phyloP scores from a whole-genome alignment of 2,329 filamentous ascomycete species.

The Macrophomina tecta region DNA sequence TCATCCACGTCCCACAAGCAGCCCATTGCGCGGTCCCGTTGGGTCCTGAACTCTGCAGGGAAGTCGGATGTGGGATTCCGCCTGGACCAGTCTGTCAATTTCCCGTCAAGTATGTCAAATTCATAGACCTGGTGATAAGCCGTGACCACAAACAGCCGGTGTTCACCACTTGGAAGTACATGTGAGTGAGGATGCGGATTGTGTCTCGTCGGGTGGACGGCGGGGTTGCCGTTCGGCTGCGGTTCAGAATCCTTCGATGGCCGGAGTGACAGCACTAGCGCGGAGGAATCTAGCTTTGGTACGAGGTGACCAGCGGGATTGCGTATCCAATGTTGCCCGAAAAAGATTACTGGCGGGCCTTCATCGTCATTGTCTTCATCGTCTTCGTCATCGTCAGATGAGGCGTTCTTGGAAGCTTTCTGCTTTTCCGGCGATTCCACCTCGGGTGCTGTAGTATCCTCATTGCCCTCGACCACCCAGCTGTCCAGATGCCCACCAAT shows the following conservation, averaged over 20 bases:
- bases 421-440: slow-evolving; percentile 42
- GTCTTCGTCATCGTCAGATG: slow-evolving; percentile 41
- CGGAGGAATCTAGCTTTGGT: slow-evolving; percentile 52
- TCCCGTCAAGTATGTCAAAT: slow-evolving; percentile 78
- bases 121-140: slow-evolving; percentile 73
- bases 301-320: slow-evolving; percentile 68
- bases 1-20: slow-evolving; percentile 79
- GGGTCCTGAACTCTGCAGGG: slow-evolving; percentile 73
- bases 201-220: slow-evolving; percentile 56
- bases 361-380: slow-evolving; percentile 60
- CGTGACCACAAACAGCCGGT: slow-evolving; percentile 66
- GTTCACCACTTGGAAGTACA: slow-evolving; percentile 59
- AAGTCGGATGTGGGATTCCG: slow-evolving; percentile 78
- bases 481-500: slow-evolving; percentile 85
- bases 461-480: slow-evolving; percentile 73
- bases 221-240: slow-evolving; percentile 53
- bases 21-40: slow-evolving; percentile 82
- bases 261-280: slow-evolving; percentile 55
- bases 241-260: slow-evolving; percentile 35
- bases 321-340: slow-evolving; percentile 73
- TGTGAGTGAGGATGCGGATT: slow-evolving; percentile 62
- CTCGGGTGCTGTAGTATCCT: slow-evolving; percentile 54
- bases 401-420: slow-evolving; percentile 28
- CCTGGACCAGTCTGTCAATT: slow-evolving; percentile 83
- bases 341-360: slow-evolving; percentile 55